Conservation (phyloP, 1,284 basidiomycete species). For the Trametes hirsuta region DNA sequence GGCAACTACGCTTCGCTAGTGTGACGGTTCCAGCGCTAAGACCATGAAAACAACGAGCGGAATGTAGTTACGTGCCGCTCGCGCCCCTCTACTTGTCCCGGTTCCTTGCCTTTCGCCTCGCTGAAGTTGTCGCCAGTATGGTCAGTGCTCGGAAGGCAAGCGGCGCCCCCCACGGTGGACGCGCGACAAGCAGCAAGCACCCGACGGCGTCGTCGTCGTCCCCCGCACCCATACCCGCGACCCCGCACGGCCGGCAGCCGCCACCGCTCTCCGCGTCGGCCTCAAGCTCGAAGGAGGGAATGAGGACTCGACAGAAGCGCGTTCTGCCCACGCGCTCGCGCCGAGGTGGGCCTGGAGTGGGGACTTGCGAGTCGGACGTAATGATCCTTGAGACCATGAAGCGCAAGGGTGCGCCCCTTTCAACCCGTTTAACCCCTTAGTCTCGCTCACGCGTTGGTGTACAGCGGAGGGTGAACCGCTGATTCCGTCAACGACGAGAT, state of each 20-base stretch:
- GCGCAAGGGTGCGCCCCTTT: constrained; percentile 66
- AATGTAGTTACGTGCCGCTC: constrained; percentile 10
- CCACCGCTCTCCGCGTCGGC: constrained; percentile 19
- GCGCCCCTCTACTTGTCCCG: constrained; percentile 1
- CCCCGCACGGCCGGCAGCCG: constrained; percentile 5
- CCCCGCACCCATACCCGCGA: constrained; percentile 13
- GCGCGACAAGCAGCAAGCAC: constrained; percentile 18
- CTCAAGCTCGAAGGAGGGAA: constrained; percentile 25
- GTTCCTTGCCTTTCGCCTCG: not conserved
- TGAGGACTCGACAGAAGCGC: constrained; percentile 58
- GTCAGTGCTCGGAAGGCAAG: constrained; percentile 9
- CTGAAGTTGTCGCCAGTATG: constrained; percentile 6
- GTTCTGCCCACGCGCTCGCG: constrained; percentile 79
- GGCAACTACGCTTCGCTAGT: constrained; percentile 19
- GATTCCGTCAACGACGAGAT: constrained; percentile 64
- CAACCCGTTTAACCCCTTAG: constrained; percentile 5
- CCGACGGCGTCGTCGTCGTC: constrained; percentile 17
- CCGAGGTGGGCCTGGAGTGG: constrained; percentile 77
- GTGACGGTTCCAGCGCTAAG: constrained; percentile 23
- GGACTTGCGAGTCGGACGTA: constrained; percentile 75
- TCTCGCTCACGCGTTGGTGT: constrained; percentile 7
- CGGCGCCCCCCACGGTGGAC: constrained; percentile 12
- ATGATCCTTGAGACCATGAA: constrained; percentile 85
- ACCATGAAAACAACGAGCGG: constrained; percentile 7
- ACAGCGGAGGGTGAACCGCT: constrained; percentile 73